Base-by-base conservation (phyloP, 768 basidiomycete genomes). In the Mycena pura region DNA sequence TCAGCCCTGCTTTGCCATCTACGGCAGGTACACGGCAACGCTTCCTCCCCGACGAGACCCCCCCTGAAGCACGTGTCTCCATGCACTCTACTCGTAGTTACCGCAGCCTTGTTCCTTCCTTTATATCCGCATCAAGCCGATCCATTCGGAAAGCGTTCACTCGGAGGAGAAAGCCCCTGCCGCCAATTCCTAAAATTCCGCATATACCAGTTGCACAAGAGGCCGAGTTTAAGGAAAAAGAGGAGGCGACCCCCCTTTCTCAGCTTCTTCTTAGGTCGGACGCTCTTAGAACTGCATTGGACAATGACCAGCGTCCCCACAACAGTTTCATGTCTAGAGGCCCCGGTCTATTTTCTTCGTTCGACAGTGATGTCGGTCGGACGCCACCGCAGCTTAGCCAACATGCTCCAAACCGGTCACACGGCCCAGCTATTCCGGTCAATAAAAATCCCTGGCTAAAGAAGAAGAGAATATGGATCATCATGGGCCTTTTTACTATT, bases 131-230 rank as follows among this genome's bases (percentile, higher is more conserved):
- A 6, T 76, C 77, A 10, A 71, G 76, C 24, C 69, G 72, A 28
- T 82, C 80, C 7, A 57, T 80, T 34, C 70, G 70, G 32, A 76
- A 74, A 28, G 68, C 76, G 34, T 66, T 82, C 48, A 61, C 71
- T 29, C 80, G 83, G 82, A 75, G 78, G 57, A 80, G 72, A 24
- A 87, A 88, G 68, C 85, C 86, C 4, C 72, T 89, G 15, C 87
- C 88, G 7, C 86, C 85, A 1, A 78, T 89, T 24, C 88, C 87
- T 15, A 74, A 72, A 19, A 78, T 85, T 14, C 81, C 85, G 3
- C 72, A 80, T 45, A 79, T 81, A 19, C 72, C 83, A 8, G 65
- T 84, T 31, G 71, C 77, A 2, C 69, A 70, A 13, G 82, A 83
- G 60, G 72, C 70, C 52, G 78, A 77, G 34, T 74, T 80, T 63